phyloP scores from a whole-genome alignment of 768 basidiomycete species.

The Daedalea quercina region DNA sequence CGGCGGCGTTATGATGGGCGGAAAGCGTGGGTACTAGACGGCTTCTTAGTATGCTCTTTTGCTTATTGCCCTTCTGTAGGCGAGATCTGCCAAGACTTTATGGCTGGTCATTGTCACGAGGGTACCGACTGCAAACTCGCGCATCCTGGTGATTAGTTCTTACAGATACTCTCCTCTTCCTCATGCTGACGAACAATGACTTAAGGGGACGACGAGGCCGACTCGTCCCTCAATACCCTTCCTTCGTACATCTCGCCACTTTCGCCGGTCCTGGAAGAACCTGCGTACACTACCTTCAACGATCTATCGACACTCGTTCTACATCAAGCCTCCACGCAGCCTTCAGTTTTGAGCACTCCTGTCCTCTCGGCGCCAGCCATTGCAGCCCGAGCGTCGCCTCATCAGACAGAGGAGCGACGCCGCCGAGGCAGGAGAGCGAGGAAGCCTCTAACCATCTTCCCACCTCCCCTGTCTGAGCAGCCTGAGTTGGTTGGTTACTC shows the following conservation, averaged over 20 bases:
- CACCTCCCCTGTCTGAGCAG: not conserved
- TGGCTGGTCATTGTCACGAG: slow-evolving; percentile 19
- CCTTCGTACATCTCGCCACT: not conserved
- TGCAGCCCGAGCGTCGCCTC: not conserved
- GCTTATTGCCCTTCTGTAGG: slow-evolving; percentile 8
- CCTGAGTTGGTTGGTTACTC: not conserved
- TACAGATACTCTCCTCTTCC: not conserved
- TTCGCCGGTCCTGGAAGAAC: slow-evolving; percentile 4
- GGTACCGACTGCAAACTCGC: slow-evolving; percentile 21
- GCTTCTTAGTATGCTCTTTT: not conserved
- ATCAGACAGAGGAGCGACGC: not conserved
- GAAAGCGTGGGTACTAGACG: slow-evolving; percentile 15
- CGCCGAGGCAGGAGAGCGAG: not conserved
- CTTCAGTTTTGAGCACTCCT: not conserved
- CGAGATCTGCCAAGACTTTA: slow-evolving; percentile 19
- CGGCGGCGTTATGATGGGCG: slow-evolving; percentile 67
- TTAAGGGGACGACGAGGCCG: not conserved
- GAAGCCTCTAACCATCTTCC: slow-evolving; percentile 1
- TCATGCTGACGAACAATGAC: not conserved
- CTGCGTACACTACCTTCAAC: not conserved
- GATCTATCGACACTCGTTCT: slow-evolving; percentile 3
- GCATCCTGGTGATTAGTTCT: slow-evolving; percentile 12
- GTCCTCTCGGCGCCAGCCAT: slow-evolving; percentile 3
- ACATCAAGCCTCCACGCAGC: slow-evolving; percentile 1
- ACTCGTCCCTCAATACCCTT: not conserved